Percentiles rank a stretch among this genome's conserved stretches.
phyloP scores from a whole-genome alignment of 2,329 filamentous ascomycete species.

The Macrophomina phaseolina region DNA sequence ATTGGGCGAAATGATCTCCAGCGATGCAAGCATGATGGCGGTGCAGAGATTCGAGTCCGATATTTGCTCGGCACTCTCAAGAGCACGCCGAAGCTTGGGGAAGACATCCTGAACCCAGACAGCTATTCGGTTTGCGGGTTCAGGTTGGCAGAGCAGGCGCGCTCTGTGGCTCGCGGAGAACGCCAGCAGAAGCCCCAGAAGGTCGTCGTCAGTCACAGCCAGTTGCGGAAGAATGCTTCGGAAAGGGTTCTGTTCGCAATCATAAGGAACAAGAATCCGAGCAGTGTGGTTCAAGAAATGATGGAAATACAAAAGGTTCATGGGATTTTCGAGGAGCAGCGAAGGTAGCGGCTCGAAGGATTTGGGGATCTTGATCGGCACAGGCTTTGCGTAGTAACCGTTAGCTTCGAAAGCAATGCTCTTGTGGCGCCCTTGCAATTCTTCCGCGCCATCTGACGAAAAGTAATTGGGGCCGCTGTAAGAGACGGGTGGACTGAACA shows the following conservation, averaged over 20 bases:
- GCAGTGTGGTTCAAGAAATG: constrained; percentile 83
- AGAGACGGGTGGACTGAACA: constrained; percentile 42
- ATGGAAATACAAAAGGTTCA: constrained; percentile 79
- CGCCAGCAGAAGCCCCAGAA: constrained; percentile 77
- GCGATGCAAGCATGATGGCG: constrained; percentile 81
- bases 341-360: constrained; percentile 62
- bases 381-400: constrained; percentile 73
- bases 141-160: constrained; percentile 72
- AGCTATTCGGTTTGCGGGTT: constrained; percentile 79
- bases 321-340: constrained; percentile 71
- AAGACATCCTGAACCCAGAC: constrained; percentile 82
- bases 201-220: constrained; percentile 71
- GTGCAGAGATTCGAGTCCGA: constrained; percentile 78
- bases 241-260: constrained; percentile 66
- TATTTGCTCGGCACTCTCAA: constrained; percentile 67
- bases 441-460: constrained; percentile 38
- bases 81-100: constrained; percentile 70
- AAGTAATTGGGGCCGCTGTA: constrained; percentile 32
- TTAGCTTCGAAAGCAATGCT: constrained; percentile 63
- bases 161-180: constrained; percentile 87
- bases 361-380: constrained; percentile 67
- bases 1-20: constrained; percentile 82
- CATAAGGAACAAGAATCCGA: constrained; percentile 66
- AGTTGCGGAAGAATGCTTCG: constrained; percentile 67
- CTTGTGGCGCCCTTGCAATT: constrained; percentile 45